These are phyloP conservation scores for Cladophialophora carrionii DNA, from an alignment of 2,329 filamentous ascomycete genomes.

Conservation along the genomic window DNA sequence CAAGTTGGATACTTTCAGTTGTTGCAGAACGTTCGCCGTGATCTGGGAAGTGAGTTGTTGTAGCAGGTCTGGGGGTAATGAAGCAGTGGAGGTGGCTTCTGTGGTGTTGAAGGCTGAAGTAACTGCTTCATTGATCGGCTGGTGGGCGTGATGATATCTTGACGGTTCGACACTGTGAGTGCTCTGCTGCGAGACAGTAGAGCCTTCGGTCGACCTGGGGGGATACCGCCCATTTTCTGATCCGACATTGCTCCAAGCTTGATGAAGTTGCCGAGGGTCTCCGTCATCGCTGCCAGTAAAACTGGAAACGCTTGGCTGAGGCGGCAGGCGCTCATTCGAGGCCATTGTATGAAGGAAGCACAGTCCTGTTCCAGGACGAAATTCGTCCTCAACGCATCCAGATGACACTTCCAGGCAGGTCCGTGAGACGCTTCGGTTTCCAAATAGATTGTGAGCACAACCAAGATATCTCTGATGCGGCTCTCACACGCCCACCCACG, in stretches of 20 bases:
- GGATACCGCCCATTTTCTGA: conserved; percentile 14
- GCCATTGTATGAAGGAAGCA: conserved; percentile 24
- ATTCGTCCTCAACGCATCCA: conserved; percentile 29
- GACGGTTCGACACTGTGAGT: conserved; percentile 22
- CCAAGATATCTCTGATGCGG: conserved; percentile 2
- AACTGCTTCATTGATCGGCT: conserved; percentile 61
- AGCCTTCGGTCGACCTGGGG: conserved; percentile 15
- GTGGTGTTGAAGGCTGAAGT: conserved; percentile 59
- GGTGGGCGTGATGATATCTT: conserved; percentile 41
- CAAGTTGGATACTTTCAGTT: conserved; percentile 56
- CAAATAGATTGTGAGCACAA: conserved; percentile 20
- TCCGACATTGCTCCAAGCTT: conserved; percentile 23
- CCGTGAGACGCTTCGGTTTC: conserved; percentile 10
- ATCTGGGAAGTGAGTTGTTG: conserved; percentile 61
- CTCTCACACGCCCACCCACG: neutral
- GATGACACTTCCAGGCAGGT: conserved; percentile 6
- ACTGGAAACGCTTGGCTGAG: conserved; percentile 14
- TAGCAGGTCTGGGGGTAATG: conserved; percentile 63
- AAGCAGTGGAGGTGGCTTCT: conserved; percentile 48
- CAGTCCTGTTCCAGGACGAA: conserved; percentile 24
- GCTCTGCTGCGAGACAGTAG: conserved; percentile 21
- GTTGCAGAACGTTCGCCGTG: conserved; percentile 62
- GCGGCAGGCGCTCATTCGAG: conserved; percentile 22
- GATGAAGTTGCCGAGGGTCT: conserved; percentile 23
- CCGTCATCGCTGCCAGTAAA: conserved; percentile 22